phyloP scores from a whole-genome alignment of 495 filamentous ascomycete species.

The Peziza echinospora region DNA sequence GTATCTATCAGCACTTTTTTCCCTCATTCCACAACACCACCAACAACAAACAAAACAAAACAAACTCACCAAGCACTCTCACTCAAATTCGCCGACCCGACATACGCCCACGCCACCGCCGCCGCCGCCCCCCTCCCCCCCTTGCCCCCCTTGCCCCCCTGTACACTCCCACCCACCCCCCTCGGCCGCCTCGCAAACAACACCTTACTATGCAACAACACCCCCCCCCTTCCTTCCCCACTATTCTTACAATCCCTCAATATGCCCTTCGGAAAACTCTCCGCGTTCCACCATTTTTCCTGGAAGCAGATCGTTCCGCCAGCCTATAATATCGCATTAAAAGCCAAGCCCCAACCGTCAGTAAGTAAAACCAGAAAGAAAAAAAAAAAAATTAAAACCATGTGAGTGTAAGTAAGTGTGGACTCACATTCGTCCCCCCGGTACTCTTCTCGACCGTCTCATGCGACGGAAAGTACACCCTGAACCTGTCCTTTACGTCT shows the following conservation, averaged over 20 bases:
- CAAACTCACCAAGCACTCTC: conserved; percentile 70
- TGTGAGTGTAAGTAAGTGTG: not conserved
- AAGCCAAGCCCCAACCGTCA: too few relatives aligned
- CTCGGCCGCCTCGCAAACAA: not conserved
- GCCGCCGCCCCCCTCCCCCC: too few relatives aligned
- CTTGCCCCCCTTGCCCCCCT: too few relatives aligned
- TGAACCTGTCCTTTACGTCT: conserved; percentile 31
- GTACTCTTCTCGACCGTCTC: conserved; percentile 45
- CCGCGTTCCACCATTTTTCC: conserved; percentile 39
- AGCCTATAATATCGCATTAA: too few relatives aligned
- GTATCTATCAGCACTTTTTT: too few relatives aligned
- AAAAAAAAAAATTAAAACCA: not conserved
- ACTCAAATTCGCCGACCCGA: conserved; percentile 81
- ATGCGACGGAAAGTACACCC: conserved; percentile 64
- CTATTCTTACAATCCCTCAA: conserved; percentile 54
- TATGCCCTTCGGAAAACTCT: conserved; percentile 44
- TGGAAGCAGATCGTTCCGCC: conserved; percentile 71
- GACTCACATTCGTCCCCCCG: conserved; percentile 29
- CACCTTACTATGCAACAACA: conserved; percentile 80
- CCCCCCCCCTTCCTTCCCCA: conserved; percentile 24
- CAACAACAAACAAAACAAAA: conserved; percentile 1
- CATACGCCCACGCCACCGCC: conserved; percentile 46
- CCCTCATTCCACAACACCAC: not conserved
- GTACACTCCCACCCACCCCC: too few relatives aligned
- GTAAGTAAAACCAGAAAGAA: too few relatives aligned